Evolutionary conservation across 2,329 filamentous ascomycete species (phyloP), one percentile per base, ranked within the genome.

Genomic region (Boeremia exigua): DNA sequence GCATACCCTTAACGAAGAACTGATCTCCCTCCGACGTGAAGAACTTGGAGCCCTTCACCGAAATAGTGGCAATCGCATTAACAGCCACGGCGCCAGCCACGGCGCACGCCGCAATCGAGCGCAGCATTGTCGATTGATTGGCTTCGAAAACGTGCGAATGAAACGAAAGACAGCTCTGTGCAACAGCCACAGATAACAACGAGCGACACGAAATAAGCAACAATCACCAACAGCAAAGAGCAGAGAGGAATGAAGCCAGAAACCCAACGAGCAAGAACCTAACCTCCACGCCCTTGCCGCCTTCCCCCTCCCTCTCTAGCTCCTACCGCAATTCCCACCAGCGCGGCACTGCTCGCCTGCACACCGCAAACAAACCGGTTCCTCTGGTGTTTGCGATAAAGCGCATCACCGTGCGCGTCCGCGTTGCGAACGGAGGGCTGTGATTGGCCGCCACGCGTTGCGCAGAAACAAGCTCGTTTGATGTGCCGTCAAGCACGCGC

Each of bases 11-110:
- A 75, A 95, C 84, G 75, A 86, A 95, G 81, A 90, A 96, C 72
- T 96, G 91, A 29, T 87, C 82, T 61, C 91, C 91, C 73, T 93
- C 86, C 68, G 85, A 86, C 64, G 86, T 87, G 80, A 96, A 96
- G 80, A 96, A 92, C 78, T 96, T 96, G 79, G 88, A 87, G 46
- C 91, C 91, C 49, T 88, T 84, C 37, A 78, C 77, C n/a, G 79
- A 79, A 59, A 88, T 84, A 50, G 82, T 83, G 32, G 83, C 78
- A 43, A 86, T 77, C 28, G 83, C 80, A 63, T 73, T 67, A 51
- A 77, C 80, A 53, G 68, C 66, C 44, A 70, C 65, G 44, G 71
- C 47, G 56, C 63, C 63, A 4, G 67, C 71, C 15, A 72, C 45
- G 11, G 69, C 59, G 60, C 54, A 58, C 42, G 60, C 48, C 43